Evolutionary conservation across 495 filamentous ascomycete species (phyloP), one percentile per base, ranked within the genome.

Genomic region (Darksidea phi): DNA sequence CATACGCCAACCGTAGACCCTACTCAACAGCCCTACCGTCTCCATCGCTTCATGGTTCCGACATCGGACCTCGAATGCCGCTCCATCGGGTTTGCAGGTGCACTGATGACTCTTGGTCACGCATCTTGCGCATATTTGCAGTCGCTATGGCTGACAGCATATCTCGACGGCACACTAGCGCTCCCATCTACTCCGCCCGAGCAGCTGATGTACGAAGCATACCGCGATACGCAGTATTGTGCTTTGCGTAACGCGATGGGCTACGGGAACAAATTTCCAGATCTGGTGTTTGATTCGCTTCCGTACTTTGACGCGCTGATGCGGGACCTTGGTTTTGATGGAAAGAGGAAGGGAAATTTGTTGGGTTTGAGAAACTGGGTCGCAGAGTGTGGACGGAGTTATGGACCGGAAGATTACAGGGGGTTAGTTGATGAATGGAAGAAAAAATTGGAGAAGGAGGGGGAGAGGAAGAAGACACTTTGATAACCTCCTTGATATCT

Each of bases 11-110:
- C 46, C 4, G 26, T 5, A 28, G 57, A 59, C 10, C 26, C 15
- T 55, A 37, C 38, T 18, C 58, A 67, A 37, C 47, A 62, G 15
- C 63, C 63, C 0, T 61, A 53, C 58, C 57, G 63, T 18, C 76
- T 92, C 1, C 81, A 86, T 63, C 85, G 82, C 54, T 91, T 91
- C 72, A 83, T 93, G 69, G 80, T 86, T 0, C 88, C 89, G 0
- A 77, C 86, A 0, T 78, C 82, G 0, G 74, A 84, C 36, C 68
- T 82, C 6, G 71, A 74, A 3, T 74, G 78, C 10, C 82, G 84
- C 18, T 84, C 84, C 38, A 79, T 89, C 52, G 87, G 84, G 4
- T 89, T 90, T 64, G 74, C 81, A 41, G 88, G 88, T n/a, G 72
- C 82, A 15, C 66, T 87, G 20, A 79, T 82, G 67, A 84, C 81